Evolutionary conservation across 2,329 filamentous ascomycete genomes (phyloP).

Genomic region (Fusarium chlamydosporum): DNA sequence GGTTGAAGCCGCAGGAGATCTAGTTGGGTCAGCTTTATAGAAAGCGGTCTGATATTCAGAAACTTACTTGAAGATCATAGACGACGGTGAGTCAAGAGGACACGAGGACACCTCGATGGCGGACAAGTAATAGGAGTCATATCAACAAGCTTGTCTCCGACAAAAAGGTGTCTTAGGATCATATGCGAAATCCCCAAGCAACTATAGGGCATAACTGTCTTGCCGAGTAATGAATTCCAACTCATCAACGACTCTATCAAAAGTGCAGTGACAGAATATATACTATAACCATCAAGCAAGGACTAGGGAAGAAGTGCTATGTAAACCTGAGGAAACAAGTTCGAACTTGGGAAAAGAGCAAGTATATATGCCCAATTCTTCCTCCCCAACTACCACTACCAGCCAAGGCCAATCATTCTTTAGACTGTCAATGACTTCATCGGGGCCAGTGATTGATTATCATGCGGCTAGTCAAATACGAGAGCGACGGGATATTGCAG

Average conservation of each 20-base stretch:
- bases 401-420: background rate
- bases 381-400: background rate
- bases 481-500: background rate
- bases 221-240: no score
- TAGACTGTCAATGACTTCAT: background rate
- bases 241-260: background rate
- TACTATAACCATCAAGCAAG: background rate
- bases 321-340: background rate
- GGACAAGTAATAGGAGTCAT: no score
- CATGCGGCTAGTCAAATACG: background rate
- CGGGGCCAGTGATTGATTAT: background rate
- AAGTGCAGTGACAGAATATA: background rate
- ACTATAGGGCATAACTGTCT: background rate
- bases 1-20: background rate
- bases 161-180: background rate
- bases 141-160: no score
- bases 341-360: background rate
- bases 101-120: no score
- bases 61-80: no score
- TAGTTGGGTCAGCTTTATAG: background rate
- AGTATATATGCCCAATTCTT: background rate
- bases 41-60: no score
- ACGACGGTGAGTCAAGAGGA: no score
- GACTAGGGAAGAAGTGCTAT: background rate
- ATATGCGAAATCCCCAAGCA: no score